Percentiles rank a stretch among this genome's conserved stretches.
Evolutionary conservation across 768 basidiomycete species (phyloP).

Genomic region (Russula olivacea): DNA sequence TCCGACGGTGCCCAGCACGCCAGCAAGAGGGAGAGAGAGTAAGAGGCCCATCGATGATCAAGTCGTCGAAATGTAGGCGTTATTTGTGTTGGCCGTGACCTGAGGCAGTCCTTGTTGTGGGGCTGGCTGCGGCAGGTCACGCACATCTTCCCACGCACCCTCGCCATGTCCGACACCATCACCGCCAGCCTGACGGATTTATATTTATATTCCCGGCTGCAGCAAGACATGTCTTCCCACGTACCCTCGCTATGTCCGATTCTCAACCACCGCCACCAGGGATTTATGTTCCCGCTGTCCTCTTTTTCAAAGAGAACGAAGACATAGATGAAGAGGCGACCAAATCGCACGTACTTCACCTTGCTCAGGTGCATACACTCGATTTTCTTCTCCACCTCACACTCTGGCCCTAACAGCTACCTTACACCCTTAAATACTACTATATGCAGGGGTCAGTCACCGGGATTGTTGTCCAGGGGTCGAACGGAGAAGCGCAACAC

Average conservation of each 20-base stretch:
- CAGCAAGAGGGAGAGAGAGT: conserved; percentile 65
- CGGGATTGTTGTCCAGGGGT: conserved; percentile 67
- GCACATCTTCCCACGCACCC: too few relatives aligned
- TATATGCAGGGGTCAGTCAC: conserved; percentile 58
- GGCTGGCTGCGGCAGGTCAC: too few relatives aligned
- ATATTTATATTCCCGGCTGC: too few relatives aligned
- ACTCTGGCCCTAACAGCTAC: conserved; percentile 14
- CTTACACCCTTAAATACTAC: not conserved
- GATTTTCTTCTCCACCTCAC: conserved; percentile 7
- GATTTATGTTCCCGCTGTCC: conserved; percentile 71
- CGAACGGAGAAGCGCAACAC: conserved; percentile 73
- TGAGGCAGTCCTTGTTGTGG: too few relatives aligned
- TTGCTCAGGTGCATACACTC: conserved; percentile 50
- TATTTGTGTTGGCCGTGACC: not conserved
- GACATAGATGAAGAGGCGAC: conserved; percentile 64
- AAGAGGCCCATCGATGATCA: conserved; percentile 56
- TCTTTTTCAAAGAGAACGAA: conserved; percentile 66
- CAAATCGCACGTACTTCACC: conserved; percentile 61
- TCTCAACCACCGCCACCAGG: conserved; percentile 54
- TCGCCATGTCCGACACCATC: too few relatives aligned
- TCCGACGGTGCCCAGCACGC: conserved; percentile 62
- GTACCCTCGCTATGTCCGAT: conserved; percentile 4
- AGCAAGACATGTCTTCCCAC: conserved; percentile 4
- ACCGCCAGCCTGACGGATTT: too few relatives aligned
- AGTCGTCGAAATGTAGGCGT: not conserved